Base-by-base conservation (phyloP, 805 yeast genomes). In the Starmerella asiatica region DNA sequence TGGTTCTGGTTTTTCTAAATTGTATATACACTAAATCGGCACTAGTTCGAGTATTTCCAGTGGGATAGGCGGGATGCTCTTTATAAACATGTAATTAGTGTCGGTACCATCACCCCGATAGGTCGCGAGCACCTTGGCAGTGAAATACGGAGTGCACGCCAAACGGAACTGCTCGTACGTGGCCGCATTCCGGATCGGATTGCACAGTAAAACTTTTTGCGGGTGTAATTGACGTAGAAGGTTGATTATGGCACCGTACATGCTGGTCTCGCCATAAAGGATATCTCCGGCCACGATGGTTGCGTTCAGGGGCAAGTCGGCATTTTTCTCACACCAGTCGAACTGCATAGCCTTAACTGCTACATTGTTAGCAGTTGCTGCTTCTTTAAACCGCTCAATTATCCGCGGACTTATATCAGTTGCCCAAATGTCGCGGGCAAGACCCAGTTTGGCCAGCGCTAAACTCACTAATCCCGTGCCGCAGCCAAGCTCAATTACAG, bases 401-500 rank as follows among this genome's bases (percentile, higher is more conserved):
- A 46, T 37, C 2, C 12, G 19, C 16, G 24, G 21, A 36, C 50
- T 46, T 9, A 45, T 45, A 31, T 46, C 50, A 11, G 50, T 46
- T 4, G 45, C 35, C 5, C 17, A 19, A 12, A 46, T 32, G 3
- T 8, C 6, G 12, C 15, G 3, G 3, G 39, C 29, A 4, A 8
- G 24, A 3, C 15, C 5, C 11, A 46, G 35, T 17, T 30, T 24
- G 16, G 44, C 50, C 9, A 41, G 4, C 14, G 48, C 37, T 26
- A 46, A 11, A 30, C 50, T 44, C n/a, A 45, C 48, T 15, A 46
- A 32, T 5, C 50, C 50, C 11, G 50, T 46, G n/a, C 50, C 50
- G 4, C 43, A 40, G 2, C 50, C 50, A 3, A 46, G 36, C 39
- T 46, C 50, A 7, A 46, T 24, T 18, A 32, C 36, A 16, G 11